Base-by-base conservation (phyloP, 441 rosid genomes). In the California macrophylla region DNA sequence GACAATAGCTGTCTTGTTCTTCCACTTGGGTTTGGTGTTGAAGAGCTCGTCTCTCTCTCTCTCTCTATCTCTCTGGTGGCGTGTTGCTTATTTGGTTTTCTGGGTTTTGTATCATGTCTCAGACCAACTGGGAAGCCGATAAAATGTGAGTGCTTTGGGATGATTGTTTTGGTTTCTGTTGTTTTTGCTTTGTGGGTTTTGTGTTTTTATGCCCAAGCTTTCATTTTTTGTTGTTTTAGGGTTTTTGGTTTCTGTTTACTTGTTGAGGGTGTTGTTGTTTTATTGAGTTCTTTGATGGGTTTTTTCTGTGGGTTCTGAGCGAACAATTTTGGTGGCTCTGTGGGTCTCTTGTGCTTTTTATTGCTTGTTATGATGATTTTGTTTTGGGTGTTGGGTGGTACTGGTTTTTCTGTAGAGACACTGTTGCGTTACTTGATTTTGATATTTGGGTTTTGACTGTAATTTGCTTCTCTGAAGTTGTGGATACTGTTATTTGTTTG, bases 91-190 rank as follows among this genome's bases (percentile, higher is more conserved):
- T 23, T 2, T 29, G 9, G 2, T 24, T 21, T 56, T 56, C 29
- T 56, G 29, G 29, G 29, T 56, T 56, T 21, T 47, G 60, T 56
- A 23, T 23, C 63, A 56, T 56, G 63, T 56, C 63, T 56, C 63
- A 56, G 63, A 24, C 63, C 63, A 56, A 56, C 63, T 56, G 63
- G 63, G 63, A 56, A 56, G 63, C 63, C 4, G 63, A 56, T 56
- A 56, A 56, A 56, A 56, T 56, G 63, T 56, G 63, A 56, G 63
- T 21, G 13, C 10, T 56, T 56, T 23, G 10, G 6, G 61, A 54
- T 6, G 63, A 8, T 56, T 56, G 28, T 23, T 56, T 56, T 4
- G 26, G 62, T 20, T 56, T 56, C 28, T 20, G 29, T 2, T 56
- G 15, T 23, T 21, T 56, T 56, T 1, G 63, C n/a, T 9, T 56